Base-by-base conservation (phyloP, 2,329 filamentous ascomycete genomes). In the Monosporascus sp. region DNA sequence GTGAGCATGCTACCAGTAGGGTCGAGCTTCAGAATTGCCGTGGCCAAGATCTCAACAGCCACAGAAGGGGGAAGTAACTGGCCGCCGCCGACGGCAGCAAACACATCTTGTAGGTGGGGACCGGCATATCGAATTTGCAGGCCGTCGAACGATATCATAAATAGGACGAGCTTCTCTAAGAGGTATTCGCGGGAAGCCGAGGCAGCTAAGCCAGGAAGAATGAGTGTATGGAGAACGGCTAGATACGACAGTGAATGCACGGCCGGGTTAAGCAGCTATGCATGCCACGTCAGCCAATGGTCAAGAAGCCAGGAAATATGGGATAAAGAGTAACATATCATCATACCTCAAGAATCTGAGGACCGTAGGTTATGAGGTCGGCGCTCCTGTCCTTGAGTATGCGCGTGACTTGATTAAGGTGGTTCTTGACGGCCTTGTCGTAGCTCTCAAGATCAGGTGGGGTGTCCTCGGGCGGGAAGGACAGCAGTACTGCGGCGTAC, bases 1-100 rank as follows among this genome's bases (percentile, higher is more conserved):
- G 87, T 91, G 60, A 91, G 82, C 50, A 87, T 80, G 49, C 80
- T 80, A 27, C 80, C 82, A 14, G 78, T 78, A 2, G 87, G 85
- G 59, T 92, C 87, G 53, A 92, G 73, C 51, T 80, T 80, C 14
- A 85, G 70, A 58, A 92, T 77, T 3, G 84, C 85, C 2, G 66
- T 67, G 7, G 77, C 68, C 7, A 81, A 66, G 8, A 74, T 62
- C 27, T 77, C 70, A 14, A 79, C 71, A 0, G 78, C 72, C 49
- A 79, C 66, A 1, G 69, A 66, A 17, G 78, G 70, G 41, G 66
- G 66, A n/a, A 69, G 52, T 48, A 77, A 48, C 41, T 68, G 68
- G 40, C 73, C 72, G 3, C 61, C 66, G 2, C 66, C 66, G 16
- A 79, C 64, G 45, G 65, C 64, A 2, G 73, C 69, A 22, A 84